Percentiles rank a stretch among this genome's conserved stretches.
Evolutionary conservation across 169 alveolate genomes (phyloP).

Genomic region (Eimeria falciformis): DNA sequence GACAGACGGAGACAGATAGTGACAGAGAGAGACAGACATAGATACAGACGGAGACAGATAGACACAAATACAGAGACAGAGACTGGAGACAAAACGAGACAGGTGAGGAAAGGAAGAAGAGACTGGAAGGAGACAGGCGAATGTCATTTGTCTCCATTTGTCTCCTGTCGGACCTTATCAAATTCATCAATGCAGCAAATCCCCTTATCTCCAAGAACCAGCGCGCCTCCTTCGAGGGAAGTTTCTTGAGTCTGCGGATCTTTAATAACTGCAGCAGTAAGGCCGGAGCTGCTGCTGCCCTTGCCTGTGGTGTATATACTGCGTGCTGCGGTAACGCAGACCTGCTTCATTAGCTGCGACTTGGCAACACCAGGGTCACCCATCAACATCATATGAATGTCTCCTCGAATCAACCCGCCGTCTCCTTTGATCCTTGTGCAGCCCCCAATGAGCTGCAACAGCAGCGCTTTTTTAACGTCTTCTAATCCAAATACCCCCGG

Average conservation of each 20-base stretch:
- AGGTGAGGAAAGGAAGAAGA: neutral
- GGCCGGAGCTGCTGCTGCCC: constrained; percentile 99
- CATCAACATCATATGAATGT: constrained; percentile 96
- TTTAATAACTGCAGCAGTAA: constrained; percentile 97
- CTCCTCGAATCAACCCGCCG: constrained; percentile 98
- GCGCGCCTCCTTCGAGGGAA: constrained; percentile 99
- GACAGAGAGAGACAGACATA: neutral
- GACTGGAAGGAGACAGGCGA: neutral
- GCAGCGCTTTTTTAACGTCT: constrained; percentile 95
- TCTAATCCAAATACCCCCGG: constrained; percentile 98
- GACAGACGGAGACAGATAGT: neutral
- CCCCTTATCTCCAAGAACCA: constrained; percentile 98
- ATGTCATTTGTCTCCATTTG: constrained; percentile 92
- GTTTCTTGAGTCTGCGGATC: constrained; percentile 93
- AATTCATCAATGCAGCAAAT: constrained; percentile 99
- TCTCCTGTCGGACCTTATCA: constrained; percentile 99
- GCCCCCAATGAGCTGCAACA: constrained; percentile 92
- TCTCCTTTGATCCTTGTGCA: constrained; percentile 88
- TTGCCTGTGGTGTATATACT: constrained; percentile 98
- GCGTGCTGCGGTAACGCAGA: constrained; percentile 90
- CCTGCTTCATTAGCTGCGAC: constrained; percentile 93
- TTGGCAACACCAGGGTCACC: constrained; percentile 98
- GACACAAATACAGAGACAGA: neutral
- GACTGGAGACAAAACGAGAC: neutral
- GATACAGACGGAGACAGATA: neutral